phyloP scores from a whole-genome alignment of 192 early-diverging fungal species.

The Backusella liffmaniae region DNA sequence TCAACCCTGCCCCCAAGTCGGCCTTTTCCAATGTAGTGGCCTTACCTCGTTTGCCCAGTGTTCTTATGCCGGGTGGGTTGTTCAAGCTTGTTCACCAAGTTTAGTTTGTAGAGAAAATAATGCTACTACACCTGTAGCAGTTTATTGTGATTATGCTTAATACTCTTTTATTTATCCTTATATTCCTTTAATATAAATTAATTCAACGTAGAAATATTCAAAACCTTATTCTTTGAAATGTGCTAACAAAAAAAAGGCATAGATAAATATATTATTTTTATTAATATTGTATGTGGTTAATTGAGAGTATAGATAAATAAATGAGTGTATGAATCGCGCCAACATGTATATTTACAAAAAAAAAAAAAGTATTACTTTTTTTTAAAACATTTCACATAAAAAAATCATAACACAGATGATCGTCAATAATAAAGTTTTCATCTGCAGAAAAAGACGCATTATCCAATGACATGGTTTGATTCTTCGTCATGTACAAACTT shows the following conservation, averaged over 20 bases:
- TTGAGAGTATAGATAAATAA: not conserved
- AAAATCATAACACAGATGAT: not conserved
- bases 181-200: not conserved
- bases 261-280: not conserved
- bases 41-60: constrained; percentile 42
- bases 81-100: constrained; percentile 39
- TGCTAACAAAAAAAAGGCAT: not conserved
- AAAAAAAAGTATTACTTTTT: not conserved
- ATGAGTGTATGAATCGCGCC: not conserved
- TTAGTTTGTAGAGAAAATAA: constrained; percentile 43
- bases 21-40: constrained; percentile 44
- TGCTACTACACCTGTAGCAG: constrained; percentile 28
- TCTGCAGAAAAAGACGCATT: not conserved
- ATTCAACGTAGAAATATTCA: not conserved
- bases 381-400: not conserved
- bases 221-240: not conserved
- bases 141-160: constrained; percentile 34
- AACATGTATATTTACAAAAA: not conserved
- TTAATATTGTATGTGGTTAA: not conserved
- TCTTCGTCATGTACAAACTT: not conserved
- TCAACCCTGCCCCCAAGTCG: constrained; percentile 28
- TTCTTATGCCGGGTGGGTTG: constrained; percentile 41
- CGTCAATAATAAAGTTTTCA: constrained; percentile 13
- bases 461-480: constrained; percentile 5
- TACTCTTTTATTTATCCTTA: not conserved